phyloP scores from a whole-genome alignment of 352 stramenopile genomes.

The Globisporangium radiosum region DNA sequence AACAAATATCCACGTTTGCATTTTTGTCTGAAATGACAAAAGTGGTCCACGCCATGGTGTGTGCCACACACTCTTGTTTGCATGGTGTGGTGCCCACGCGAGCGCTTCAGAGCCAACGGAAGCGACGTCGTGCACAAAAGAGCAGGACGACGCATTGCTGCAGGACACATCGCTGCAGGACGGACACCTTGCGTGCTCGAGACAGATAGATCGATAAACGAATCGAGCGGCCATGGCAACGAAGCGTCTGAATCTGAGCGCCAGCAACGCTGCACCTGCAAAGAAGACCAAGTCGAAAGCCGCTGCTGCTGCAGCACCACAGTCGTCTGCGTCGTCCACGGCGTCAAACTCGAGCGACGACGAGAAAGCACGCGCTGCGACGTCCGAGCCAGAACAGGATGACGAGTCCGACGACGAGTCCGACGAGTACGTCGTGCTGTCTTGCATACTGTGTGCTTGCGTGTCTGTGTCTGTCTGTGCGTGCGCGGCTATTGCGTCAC shows the following conservation, averaged over 20 bases:
- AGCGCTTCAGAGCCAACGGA: neutral
- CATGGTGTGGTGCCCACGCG: too few relatives aligned
- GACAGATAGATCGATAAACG: neutral
- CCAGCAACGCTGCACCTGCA: neutral
- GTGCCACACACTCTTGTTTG: too few relatives aligned
- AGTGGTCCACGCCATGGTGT: too few relatives aligned
- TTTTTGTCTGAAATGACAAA: too few relatives aligned
- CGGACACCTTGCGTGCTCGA: too few relatives aligned
- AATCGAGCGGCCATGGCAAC: slow-evolving; percentile 31
- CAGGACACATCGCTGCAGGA: too few relatives aligned
- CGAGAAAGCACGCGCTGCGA: slow-evolving; percentile 13
- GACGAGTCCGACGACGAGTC: slow-evolving; percentile 35
- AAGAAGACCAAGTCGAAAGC: slow-evolving; percentile 14
- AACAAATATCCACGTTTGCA: too few relatives aligned
- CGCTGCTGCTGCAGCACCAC: neutral
- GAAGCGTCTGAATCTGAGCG: slow-evolving; percentile 66
- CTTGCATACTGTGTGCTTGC: neutral
- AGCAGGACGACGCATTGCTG: neutral
- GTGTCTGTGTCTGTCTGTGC: slow-evolving; percentile 4
- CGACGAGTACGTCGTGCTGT: slow-evolving; percentile 31
- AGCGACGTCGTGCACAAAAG: neutral
- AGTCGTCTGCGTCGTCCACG: slow-evolving; percentile 20
- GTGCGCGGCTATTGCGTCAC: neutral
- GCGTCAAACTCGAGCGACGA: slow-evolving; percentile 32
- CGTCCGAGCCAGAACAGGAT: slow-evolving; percentile 14